Percentiles rank a stretch among this genome's conserved stretches.
Conservation (phyloP, 2,329 filamentous ascomycete genomes). For the Sclerotinia glacialis region DNA sequence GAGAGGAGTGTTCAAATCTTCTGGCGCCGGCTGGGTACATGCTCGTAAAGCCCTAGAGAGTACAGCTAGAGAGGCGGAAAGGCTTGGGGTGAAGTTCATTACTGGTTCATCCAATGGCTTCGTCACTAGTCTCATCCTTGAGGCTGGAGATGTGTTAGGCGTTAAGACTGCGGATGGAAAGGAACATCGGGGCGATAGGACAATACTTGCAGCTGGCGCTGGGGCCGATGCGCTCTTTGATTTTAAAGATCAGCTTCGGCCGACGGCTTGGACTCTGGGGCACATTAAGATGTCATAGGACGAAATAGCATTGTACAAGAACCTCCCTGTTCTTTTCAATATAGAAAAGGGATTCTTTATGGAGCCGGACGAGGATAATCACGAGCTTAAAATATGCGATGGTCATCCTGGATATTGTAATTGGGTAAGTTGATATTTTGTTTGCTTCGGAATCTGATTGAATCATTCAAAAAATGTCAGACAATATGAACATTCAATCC, state of each 20-base stretch:
- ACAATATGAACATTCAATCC: background rate
- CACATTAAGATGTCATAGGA: constrained; percentile 49
- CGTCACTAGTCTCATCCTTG: constrained; percentile 43
- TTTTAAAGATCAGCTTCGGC: constrained; percentile 51
- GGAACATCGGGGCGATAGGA: constrained; percentile 44
- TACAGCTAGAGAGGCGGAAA: constrained; percentile 45
- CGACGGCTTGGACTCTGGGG: constrained; percentile 53
- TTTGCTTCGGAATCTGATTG: background rate
- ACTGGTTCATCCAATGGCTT: constrained; percentile 42
- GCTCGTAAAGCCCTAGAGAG: constrained; percentile 49
- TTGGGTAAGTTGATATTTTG: constrained; percentile 37
- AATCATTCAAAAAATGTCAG: background rate
- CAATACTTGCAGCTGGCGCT: constrained; percentile 51
- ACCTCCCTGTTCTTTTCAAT: constrained; percentile 50
- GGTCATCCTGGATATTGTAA: constrained; percentile 58
- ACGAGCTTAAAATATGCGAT: constrained; percentile 52
- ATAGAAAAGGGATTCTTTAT: constrained; percentile 51
- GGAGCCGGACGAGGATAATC: constrained; percentile 47
- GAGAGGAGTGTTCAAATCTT: constrained; percentile 48
- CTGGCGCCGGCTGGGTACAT: constrained; percentile 53
- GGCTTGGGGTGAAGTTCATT: constrained; percentile 48
- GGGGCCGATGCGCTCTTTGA: constrained; percentile 48
- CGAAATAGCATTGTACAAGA: constrained; percentile 46
- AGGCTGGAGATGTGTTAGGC: constrained; percentile 43
- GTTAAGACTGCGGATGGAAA: constrained; percentile 45